A percentile compares a stretch with the other conserved stretches of the same genome.
These are phyloP conservation scores for Nakazawaea siamensis DNA, from an alignment of 805 yeast genomes.

Conservation along the genomic window DNA sequence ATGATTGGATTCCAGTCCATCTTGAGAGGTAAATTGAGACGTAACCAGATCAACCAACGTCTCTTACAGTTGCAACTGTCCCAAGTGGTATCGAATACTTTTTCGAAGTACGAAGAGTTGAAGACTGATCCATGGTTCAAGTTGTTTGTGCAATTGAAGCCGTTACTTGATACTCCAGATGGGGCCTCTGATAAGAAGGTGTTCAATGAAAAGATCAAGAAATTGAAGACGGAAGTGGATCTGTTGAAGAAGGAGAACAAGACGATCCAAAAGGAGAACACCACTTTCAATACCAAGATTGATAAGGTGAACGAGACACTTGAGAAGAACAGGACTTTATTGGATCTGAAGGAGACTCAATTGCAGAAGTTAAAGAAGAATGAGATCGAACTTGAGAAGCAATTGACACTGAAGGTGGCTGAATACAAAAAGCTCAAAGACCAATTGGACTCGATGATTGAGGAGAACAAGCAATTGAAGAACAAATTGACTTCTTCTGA, in stretches of 20 bases:
- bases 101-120: conserved; percentile 41
- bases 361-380: conserved; percentile 26
- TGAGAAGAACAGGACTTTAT: conserved; percentile 30
- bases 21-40: conserved; percentile 53
- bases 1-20: conserved; percentile 57
- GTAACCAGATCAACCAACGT: conserved; percentile 37
- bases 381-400: conserved; percentile 17
- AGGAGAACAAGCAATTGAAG: conserved; percentile 18
- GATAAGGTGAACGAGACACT: conserved; percentile 24
- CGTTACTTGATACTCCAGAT: conserved; percentile 39
- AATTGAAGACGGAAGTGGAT: conserved; percentile 48
- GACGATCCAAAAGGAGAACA: conserved; percentile 1
- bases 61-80: conserved; percentile 65
- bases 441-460: conserved; percentile 18
- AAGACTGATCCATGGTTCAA: conserved; percentile 71
- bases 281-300: conserved; percentile 3
- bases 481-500: conserved; percentile 2
- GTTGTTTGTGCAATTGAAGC: conserved; percentile 63
- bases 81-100: conserved; percentile 54
- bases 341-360: conserved; percentile 39
- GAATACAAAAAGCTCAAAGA: conserved; percentile 18
- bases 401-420: conserved; percentile 1
- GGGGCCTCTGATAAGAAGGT: conserved; percentile 22
- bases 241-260: conserved; percentile 29
- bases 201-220: conserved; percentile 49